Conservation (phyloP, 208 protist genomes). For the Crithidia expoeki region DNA sequence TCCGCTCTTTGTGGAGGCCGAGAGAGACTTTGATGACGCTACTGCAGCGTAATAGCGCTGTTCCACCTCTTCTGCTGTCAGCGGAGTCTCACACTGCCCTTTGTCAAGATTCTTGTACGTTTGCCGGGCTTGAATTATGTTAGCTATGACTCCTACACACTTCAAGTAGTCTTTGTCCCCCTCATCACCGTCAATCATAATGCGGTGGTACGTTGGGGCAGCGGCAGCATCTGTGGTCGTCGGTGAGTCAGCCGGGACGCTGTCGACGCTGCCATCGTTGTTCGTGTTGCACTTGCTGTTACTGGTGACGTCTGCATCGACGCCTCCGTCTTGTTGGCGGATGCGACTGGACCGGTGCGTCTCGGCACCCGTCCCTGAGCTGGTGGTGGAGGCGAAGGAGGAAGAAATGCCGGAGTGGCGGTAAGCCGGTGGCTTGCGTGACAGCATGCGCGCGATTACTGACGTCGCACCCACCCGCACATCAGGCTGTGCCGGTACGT, state of each 20-base stretch:
- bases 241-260: neutral
- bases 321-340: neutral
- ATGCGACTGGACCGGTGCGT: conserved; percentile 1
- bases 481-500: conserved; percentile 7
- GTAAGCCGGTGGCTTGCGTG: conserved; percentile 1
- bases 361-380: neutral
- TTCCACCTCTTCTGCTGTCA: conserved; percentile 42
- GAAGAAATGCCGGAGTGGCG: conserved; percentile 22
- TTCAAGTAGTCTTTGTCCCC: conserved; percentile 73
- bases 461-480: conserved; percentile 24
- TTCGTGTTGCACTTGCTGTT: neutral
- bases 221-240: neutral
- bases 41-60: conserved; percentile 5
- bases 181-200: conserved; percentile 82
- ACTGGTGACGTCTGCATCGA: neutral
- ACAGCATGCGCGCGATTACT: conserved; percentile 29
- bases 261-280: neutral
- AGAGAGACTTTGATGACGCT: neutral
- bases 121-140: conserved; percentile 63
- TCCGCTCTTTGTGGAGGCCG: neutral
- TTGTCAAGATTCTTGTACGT: conserved; percentile 79
- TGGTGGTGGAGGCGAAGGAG: conserved; percentile 8
- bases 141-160: conserved; percentile 74
- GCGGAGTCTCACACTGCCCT: conserved; percentile 50
- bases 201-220: conserved; percentile 60